Conservation (phyloP, 306 rosid species). For the Luffa aegyptiaca region DNA sequence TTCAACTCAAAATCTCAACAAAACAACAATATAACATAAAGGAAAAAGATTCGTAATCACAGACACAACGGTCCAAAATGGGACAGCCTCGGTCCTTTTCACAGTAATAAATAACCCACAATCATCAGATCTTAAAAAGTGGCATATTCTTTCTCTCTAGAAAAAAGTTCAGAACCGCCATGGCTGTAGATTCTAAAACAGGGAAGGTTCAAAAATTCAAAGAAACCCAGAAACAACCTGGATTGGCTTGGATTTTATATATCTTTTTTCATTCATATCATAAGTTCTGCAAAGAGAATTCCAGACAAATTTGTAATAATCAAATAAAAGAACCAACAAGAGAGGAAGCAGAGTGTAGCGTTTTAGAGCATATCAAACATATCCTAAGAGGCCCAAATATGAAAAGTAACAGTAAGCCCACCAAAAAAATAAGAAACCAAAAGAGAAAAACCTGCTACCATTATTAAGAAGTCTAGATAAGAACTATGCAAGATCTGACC, state of each 20-base stretch:
- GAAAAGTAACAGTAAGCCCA: not conserved
- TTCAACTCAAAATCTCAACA: not conserved
- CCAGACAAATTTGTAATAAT: not conserved
- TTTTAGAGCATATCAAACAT: not conserved
- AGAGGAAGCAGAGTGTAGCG: not conserved
- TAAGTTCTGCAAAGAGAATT: not conserved
- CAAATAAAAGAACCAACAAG: not conserved
- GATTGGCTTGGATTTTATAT: not conserved
- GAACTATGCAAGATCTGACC: not conserved
- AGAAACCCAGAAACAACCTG: not conserved
- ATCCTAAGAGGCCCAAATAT: not conserved
- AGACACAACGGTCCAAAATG: conserved; percentile 5
- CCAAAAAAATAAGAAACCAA: not conserved
- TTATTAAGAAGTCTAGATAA: not conserved
- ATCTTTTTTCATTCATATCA: not conserved
- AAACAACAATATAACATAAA: not conserved
- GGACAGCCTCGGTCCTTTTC: not conserved
- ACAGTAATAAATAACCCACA: not conserved
- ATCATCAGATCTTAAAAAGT: not conserved
- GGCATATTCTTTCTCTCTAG: not conserved
- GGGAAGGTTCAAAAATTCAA: not conserved
- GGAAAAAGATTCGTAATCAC: not conserved
- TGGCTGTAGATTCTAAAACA: not conserved
- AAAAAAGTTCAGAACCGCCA: not conserved
- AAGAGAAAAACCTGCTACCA: not conserved